These are phyloP conservation scores for Starmerella sirachaensis DNA, from an alignment of 805 yeast species.

Conservation along the genomic window DNA sequence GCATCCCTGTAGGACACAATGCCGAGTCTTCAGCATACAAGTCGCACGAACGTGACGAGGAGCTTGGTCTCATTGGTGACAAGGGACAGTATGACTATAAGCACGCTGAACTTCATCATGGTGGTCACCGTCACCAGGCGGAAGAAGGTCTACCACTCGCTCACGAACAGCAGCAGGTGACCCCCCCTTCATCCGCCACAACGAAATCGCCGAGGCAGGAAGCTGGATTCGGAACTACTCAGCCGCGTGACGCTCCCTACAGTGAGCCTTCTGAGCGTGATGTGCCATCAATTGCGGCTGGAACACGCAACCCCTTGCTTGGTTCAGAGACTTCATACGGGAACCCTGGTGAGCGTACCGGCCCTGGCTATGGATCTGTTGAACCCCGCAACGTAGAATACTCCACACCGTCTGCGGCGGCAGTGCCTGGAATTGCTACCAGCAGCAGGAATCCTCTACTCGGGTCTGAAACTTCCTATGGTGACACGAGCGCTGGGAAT, in stretches of 20 bases:
- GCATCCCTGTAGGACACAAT: constrained; percentile 7
- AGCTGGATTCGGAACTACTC: not conserved
- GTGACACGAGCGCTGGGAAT: not conserved
- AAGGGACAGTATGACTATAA: constrained; percentile 9
- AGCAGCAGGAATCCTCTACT: constrained; percentile 9
- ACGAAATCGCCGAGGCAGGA: not conserved
- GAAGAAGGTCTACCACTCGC: constrained; percentile 9
- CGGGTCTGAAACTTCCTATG: constrained; percentile 6
- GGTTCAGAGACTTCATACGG: constrained; percentile 4
- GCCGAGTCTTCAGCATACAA: constrained; percentile 6
- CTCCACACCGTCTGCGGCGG: constrained; percentile 2
- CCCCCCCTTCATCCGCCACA: not conserved
- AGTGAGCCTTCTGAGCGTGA: not conserved
- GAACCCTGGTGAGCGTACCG: no score
- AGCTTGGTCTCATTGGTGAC: constrained; percentile 6
- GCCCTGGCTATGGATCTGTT: not conserved
- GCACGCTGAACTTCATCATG: constrained; percentile 6
- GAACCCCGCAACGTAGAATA: constrained; percentile 5
- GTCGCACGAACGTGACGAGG: constrained; percentile 1
- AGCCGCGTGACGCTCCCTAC: constrained; percentile 2
- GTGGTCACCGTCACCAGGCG: constrained; percentile 15
- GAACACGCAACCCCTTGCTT: constrained; percentile 4
- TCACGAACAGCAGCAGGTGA: no score
- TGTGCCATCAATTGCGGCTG: not conserved
- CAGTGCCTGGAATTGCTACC: constrained; percentile 5